phyloP scores from a whole-genome alignment of 2,329 filamentous ascomycete species.

The Dothistroma pini region DNA sequence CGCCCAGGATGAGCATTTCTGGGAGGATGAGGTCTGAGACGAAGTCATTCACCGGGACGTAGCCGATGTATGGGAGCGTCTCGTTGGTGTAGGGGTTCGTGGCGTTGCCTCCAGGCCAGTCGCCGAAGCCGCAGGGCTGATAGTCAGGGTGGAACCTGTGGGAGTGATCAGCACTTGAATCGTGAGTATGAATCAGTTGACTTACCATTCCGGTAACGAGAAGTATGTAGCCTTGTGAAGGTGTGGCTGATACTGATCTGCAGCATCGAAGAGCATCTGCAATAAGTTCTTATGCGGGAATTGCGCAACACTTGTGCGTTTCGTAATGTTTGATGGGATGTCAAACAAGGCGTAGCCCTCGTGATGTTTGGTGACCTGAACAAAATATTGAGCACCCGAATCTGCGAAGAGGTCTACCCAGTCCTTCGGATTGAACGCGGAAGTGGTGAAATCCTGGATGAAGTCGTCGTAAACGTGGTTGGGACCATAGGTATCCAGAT shows the following conservation, averaged over 20 bases:
- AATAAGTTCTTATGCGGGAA: slow-evolving; percentile 42
- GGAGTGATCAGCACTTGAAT: background rate
- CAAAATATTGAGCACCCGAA: slow-evolving; percentile 49
- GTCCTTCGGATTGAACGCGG: slow-evolving; percentile 48
- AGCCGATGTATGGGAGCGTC: slow-evolving; percentile 45
- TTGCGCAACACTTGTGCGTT: slow-evolving; percentile 41
- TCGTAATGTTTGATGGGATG: slow-evolving; percentile 39
- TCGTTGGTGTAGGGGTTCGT: slow-evolving; percentile 45
- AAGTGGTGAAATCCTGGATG: slow-evolving; percentile 52
- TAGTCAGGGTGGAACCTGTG: slow-evolving; percentile 39
- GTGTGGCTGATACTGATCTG: slow-evolving; percentile 42
- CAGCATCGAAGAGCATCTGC: slow-evolving; percentile 44
- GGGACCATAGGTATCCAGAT: slow-evolving; percentile 50
- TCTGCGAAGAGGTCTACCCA: slow-evolving; percentile 55
- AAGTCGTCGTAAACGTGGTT: slow-evolving; percentile 56
- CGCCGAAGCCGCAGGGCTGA: slow-evolving; percentile 39
- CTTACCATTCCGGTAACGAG: slow-evolving; percentile 47
- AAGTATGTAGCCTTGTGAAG: slow-evolving; percentile 46
- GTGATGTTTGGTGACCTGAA: slow-evolving; percentile 46
- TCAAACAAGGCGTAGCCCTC: slow-evolving; percentile 49
- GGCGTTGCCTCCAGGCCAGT: slow-evolving; percentile 41
- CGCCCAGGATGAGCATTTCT: slow-evolving; percentile 44
- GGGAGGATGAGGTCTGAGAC: slow-evolving; percentile 42
- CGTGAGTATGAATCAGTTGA: background rate
- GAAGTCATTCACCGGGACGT: slow-evolving; percentile 41